phyloP scores from a whole-genome alignment of 768 basidiomycete genomes.

The Rhodotorula kratochvilovae region DNA sequence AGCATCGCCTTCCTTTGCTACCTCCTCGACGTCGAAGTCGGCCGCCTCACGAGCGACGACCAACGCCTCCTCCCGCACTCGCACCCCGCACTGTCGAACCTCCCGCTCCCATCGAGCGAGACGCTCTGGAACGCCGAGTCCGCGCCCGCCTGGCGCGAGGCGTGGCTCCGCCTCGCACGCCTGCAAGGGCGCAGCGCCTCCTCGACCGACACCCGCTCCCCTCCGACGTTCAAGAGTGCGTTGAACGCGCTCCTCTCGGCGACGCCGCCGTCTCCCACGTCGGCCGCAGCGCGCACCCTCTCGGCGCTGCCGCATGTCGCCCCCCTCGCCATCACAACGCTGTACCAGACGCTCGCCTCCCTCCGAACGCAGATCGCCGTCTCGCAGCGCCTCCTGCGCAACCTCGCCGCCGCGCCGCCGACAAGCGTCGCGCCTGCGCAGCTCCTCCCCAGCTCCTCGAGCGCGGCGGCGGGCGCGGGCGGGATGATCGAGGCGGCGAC shows the following conservation, averaged over 20 bases:
- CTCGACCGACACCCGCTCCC: not conserved
- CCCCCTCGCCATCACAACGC: constrained; percentile 2
- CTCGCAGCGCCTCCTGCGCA: constrained; percentile 5
- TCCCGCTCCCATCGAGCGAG: not conserved
- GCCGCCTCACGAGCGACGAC: not conserved
- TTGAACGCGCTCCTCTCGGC: constrained; percentile 1
- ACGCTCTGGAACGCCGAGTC: not conserved
- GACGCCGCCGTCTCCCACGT: not conserved
- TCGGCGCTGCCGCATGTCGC: not conserved
- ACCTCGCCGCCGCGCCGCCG: not conserved
- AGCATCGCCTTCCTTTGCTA: constrained; percentile 12
- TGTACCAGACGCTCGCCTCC: constrained; percentile 4
- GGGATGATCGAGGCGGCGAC: not conserved
- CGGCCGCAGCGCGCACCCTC: not conserved
- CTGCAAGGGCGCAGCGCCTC: not conserved
- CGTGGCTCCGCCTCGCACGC: not conserved
- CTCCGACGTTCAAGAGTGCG: not conserved
- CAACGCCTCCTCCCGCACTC: not conserved
- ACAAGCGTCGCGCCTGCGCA: not conserved
- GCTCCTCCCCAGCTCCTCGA: no score
- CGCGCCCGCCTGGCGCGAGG: not conserved
- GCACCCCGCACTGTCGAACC: not conserved
- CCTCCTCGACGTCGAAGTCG: not conserved
- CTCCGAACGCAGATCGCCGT: not conserved
- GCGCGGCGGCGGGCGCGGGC: not conserved